Evolutionary conservation across 2,329 filamentous ascomycete species (phyloP), one percentile per base, ranked within the genome.

Genomic region (Phyllosticta citrichinensis): DNA sequence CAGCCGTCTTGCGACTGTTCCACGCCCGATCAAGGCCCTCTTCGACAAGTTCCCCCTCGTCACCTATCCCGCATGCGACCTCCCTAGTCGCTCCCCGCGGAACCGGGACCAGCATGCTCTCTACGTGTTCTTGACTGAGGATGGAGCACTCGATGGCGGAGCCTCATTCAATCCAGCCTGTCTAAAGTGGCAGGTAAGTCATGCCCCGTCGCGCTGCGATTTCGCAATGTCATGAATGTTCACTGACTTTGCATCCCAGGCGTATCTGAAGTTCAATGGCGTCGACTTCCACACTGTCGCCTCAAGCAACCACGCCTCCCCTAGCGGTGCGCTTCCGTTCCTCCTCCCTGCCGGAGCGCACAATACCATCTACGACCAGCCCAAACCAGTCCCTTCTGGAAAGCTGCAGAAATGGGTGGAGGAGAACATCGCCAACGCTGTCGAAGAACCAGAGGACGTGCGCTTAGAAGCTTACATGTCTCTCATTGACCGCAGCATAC

Each of bases 231-330:
- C 27, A 14, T 12, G 3, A 10, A n/a, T 20, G 25, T 50, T 62
- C 19, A 56, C 56, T 20, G 17, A 30, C n/a, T n/a, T 11, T 14
- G 19, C 57, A 50, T 62, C 58, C n/a, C 63, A 96, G 91, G 86
- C 91, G 30, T 94, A 91, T 73, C 81, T 99, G 64, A 89, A 84
- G 68, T 89, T 97, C 68, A 82, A 85, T 57, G 82, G 82, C 51
- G 79, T 96, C 62, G 75, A 84, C 4, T 87, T 92, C 72, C 78
- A 79, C 58, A 77, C 87, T 57, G 77, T 84, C 6, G 76, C 89
- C 4, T 95, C 91, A 3, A 96, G 85, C 67, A 97, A 97, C 74
- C 94, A 97, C 77, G 91, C 93, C 57, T 96, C 92, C 2, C 93
- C 93, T 0, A 87, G 87, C 22, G 92, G 93, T 62, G 81, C 86